Conservation (phyloP, 2,329 filamentous ascomycete species). For the Phoma herbarum region DNA sequence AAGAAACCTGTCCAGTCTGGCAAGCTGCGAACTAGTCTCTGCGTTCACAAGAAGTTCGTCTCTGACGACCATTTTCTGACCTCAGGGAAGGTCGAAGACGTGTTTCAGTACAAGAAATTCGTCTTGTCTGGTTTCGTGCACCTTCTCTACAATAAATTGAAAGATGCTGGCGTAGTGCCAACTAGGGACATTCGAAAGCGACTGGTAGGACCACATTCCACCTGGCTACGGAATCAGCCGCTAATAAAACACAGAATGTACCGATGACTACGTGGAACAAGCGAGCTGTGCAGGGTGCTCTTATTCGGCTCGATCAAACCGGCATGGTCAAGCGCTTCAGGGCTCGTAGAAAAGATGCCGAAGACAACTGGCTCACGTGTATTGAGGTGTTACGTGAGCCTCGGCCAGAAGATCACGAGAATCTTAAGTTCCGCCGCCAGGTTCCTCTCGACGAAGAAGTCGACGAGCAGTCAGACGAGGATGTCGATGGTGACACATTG, state of each 20-base stretch:
- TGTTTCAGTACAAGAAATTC: constrained; percentile 52
- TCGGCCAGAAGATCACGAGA: constrained; percentile 45
- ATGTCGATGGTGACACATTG: constrained; percentile 41
- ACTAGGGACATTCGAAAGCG: constrained; percentile 62
- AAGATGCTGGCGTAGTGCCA: constrained; percentile 60
- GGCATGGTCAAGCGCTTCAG: constrained; percentile 53
- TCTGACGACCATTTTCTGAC: constrained; percentile 42
- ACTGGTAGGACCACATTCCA: constrained; percentile 48
- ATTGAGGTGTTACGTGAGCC: constrained; percentile 55
- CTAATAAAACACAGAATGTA: constrained; percentile 41
- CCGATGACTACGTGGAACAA: constrained; percentile 49
- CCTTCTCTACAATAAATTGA: constrained; percentile 59
- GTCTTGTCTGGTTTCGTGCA: constrained; percentile 61
- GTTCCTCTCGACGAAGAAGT: constrained; percentile 19
- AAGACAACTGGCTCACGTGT: constrained; percentile 44
- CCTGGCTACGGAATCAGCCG: too few relatives aligned
- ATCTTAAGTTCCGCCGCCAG: constrained; percentile 43
- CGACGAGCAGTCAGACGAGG: constrained; percentile 41
- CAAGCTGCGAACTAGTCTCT: constrained; percentile 64
- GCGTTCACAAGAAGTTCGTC: constrained; percentile 62
- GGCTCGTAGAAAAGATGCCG: constrained; percentile 40
- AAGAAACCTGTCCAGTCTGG: constrained; percentile 57
- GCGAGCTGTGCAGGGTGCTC: constrained; percentile 50
- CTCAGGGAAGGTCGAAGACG: constrained; percentile 42
- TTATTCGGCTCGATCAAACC: constrained; percentile 51